These are phyloP conservation scores for Apiospora saccharicola DNA, from an alignment of 2,329 filamentous ascomycete species.

Conservation along the genomic window DNA sequence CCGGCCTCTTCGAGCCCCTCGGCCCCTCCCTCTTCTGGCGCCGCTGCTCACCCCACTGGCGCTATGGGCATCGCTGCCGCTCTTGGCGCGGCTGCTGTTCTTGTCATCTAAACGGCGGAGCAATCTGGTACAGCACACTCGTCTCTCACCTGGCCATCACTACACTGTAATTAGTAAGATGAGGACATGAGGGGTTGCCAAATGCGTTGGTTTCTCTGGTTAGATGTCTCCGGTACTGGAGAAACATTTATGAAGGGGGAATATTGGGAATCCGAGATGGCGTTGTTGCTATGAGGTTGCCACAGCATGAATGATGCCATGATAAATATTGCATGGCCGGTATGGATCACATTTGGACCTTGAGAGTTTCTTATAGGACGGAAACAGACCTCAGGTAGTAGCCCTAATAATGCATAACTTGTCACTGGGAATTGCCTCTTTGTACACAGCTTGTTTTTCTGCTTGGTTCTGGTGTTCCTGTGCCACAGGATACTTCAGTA, in stretches of 20 bases:
- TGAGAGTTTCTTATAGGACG: conserved; percentile 36
- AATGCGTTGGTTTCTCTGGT: conserved; percentile 7
- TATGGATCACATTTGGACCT: conserved; percentile 29
- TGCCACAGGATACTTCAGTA: no score
- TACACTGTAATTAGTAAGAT: background rate
- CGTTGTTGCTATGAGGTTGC: background rate
- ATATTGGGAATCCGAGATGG: background rate
- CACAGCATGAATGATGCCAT: conserved; percentile 6
- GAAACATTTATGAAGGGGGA: background rate
- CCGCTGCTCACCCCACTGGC: conserved; percentile 27
- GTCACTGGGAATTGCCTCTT: conserved; percentile 10
- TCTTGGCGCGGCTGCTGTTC: conserved; percentile 16
- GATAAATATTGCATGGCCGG: conserved; percentile 2
- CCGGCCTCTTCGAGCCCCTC: conserved; percentile 28
- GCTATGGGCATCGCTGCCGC: conserved; percentile 29
- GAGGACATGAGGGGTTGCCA: background rate
- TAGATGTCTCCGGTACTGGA: background rate
- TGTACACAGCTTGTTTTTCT: conserved; percentile 3
- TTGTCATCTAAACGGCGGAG: conserved; percentile 29
- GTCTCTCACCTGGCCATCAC: background rate
- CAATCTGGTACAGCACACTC: conserved; percentile 3
- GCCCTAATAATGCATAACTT: conserved; percentile 32
- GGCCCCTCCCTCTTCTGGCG: conserved; percentile 25
- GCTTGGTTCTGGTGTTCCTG: background rate
- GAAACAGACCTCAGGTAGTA: conserved; percentile 34